These are phyloP conservation scores for Monosporascus sp. DNA, from an alignment of 2,329 filamentous ascomycete species.

Conservation along the genomic window DNA sequence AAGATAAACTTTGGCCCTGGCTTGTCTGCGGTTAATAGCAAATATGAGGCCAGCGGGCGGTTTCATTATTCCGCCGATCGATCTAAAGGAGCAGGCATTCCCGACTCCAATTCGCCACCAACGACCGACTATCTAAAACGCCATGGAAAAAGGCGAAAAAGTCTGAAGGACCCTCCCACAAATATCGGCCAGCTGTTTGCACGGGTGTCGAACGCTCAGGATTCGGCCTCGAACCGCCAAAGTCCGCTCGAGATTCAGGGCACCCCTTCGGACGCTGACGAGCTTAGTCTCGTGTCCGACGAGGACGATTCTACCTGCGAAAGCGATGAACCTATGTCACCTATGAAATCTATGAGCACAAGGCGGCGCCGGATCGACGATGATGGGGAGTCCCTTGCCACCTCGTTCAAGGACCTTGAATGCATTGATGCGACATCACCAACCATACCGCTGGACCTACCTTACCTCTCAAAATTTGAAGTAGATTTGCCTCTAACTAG, in stretches of 20 bases:
- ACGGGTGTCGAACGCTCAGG: constrained; percentile 30
- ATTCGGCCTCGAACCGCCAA: constrained; percentile 29
- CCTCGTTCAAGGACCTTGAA: constrained; percentile 46
- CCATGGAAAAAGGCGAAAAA: constrained; percentile 37
- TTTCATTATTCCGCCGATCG: constrained; percentile 41
- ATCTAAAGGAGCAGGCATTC: constrained; percentile 24
- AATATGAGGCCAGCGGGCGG: constrained; percentile 52
- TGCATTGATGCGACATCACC: constrained; percentile 40
- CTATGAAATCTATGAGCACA: constrained; percentile 41
- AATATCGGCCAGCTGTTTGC: constrained; percentile 33
- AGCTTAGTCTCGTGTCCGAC: constrained; percentile 50
- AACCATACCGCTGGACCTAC: constrained; percentile 44
- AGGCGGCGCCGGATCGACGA: constrained; percentile 42
- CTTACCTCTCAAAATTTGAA: constrained; percentile 43
- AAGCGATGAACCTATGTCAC: constrained; percentile 44
- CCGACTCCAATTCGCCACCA: constrained; percentile 32
- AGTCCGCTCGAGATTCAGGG: constrained; percentile 37
- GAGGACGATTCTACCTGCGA: constrained; percentile 49
- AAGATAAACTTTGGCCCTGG: constrained; percentile 49
- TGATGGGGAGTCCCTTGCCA: constrained; percentile 47
- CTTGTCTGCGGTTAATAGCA: constrained; percentile 50
- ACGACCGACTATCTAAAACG: constrained; percentile 45
- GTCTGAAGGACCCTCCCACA: constrained; percentile 29
- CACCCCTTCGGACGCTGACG: constrained; percentile 39
- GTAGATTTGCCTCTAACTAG: constrained; percentile 46